Evolutionary conservation across 1,284 basidiomycete genomes (phyloP).

Genomic region (Ustilago trichophora): DNA sequence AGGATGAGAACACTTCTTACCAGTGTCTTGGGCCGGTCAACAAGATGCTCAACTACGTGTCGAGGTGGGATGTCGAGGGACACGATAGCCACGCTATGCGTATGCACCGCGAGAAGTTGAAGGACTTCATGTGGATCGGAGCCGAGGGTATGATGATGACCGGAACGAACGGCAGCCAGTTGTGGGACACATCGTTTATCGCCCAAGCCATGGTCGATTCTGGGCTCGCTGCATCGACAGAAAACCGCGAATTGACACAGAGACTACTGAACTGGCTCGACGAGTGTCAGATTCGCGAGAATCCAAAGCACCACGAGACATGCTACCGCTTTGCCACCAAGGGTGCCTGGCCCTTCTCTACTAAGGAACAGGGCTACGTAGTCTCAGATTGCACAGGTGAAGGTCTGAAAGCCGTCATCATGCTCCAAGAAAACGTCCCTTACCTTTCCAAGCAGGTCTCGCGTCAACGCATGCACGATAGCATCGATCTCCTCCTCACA

Average conservation of each 20-base stretch:
- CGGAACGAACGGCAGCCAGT: slow-evolving; percentile 78
- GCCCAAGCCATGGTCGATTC: slow-evolving; percentile 91
- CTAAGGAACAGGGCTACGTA: slow-evolving; percentile 92
- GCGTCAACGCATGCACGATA: slow-evolving; percentile 80
- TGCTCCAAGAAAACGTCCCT: slow-evolving; percentile 70
- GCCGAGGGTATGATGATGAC: slow-evolving; percentile 92
- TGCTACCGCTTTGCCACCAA: slow-evolving; percentile 86
- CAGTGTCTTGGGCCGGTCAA: slow-evolving; percentile 79
- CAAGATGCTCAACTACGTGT: slow-evolving; percentile 66
- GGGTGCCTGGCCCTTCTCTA: slow-evolving; percentile 95
- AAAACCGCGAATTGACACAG: slow-evolving; percentile 76
- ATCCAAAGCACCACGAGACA: slow-evolving; percentile 72
- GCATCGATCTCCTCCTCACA: slow-evolving; percentile 85
- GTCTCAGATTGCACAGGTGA: slow-evolving; percentile 97
- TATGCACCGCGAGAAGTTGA: slow-evolving; percentile 64
- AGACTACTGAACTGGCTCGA: slow-evolving; percentile 89
- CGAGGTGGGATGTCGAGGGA: slow-evolving; percentile 60
- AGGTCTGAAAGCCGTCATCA: slow-evolving; percentile 88
- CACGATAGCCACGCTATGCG: slow-evolving; percentile 58
- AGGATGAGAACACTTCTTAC: slow-evolving; percentile 64
- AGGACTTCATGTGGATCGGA: slow-evolving; percentile 93
- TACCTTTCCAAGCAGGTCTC: slow-evolving; percentile 75
- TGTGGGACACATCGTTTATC: slow-evolving; percentile 90
- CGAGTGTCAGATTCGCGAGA: slow-evolving; percentile 82
- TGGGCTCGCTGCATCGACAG: slow-evolving; percentile 76